phyloP scores from a whole-genome alignment of 176 grass and related monocot species.

The Zea luxurians region DNA sequence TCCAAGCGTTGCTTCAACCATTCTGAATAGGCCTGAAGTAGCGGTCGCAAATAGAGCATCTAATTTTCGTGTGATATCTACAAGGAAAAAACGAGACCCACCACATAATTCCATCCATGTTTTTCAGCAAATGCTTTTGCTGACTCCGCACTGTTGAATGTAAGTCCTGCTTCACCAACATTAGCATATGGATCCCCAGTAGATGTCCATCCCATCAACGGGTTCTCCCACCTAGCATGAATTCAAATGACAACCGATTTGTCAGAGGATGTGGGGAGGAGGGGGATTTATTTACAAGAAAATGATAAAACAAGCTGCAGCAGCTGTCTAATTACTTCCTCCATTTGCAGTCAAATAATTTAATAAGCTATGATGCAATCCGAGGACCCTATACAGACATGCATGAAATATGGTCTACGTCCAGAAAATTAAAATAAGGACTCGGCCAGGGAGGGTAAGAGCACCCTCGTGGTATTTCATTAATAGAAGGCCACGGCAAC shows the following conservation, averaged over 20 bases:
- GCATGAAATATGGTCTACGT: neutral
- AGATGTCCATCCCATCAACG: slow-evolving; percentile 99
- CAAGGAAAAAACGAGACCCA: slow-evolving; percentile 33
- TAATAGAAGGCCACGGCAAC: too few relatives aligned
- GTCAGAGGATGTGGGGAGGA: neutral
- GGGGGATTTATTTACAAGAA: neutral
- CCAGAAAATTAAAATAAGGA: neutral
- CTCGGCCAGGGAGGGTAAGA: too few relatives aligned
- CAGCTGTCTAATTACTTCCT: neutral
- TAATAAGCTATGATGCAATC: neutral
- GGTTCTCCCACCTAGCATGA: slow-evolving; percentile 88
- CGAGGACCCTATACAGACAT: neutral
- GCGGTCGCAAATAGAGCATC: slow-evolving; percentile 4
- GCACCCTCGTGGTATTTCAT: too few relatives aligned
- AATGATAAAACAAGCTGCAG: neutral
- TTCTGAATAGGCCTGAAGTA: slow-evolving; percentile 16
- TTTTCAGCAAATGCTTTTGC: slow-evolving; percentile 91
- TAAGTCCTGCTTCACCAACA: slow-evolving; percentile 84
- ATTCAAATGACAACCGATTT: slow-evolving; percentile 31
- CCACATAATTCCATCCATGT: slow-evolving; percentile 94
- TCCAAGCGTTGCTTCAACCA: neutral
- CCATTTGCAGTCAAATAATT: slow-evolving; percentile 2
- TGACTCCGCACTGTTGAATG: slow-evolving; percentile 76
- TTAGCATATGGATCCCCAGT: slow-evolving; percentile 97
- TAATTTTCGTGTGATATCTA: slow-evolving; percentile 5